These are phyloP conservation scores for Brassica rapa DNA, from an alignment of 345 rosid species.

Conservation along the genomic window DNA sequence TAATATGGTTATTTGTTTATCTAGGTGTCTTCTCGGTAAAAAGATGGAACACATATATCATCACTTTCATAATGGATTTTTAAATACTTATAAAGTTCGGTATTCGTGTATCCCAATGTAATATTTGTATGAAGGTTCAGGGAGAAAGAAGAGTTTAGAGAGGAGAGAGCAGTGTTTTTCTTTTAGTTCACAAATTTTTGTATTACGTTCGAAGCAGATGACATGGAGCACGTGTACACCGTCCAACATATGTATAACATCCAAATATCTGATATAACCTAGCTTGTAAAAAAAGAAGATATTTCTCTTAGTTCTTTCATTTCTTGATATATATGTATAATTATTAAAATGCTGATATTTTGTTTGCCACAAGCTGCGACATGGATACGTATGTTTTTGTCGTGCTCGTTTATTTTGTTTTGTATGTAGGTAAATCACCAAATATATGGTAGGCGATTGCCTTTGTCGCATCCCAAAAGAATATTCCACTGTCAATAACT, in stretches of 20 bases:
- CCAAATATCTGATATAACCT: not conserved
- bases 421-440: conserved; percentile 22
- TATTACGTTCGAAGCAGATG: not conserved
- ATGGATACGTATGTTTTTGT: conserved; percentile 14
- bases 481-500: conserved; percentile 2
- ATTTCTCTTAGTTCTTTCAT: not conserved
- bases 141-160: not conserved
- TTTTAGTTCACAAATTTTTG: not conserved
- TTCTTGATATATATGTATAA: not conserved
- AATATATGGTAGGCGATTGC: conserved; percentile 6
- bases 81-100: not conserved
- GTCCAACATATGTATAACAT: not conserved
- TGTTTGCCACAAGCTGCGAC: not conserved
- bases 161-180: not conserved
- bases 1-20: too few species aligned
- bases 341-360: not conserved
- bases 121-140: not conserved
- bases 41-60: not conserved
- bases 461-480: conserved; percentile 18
- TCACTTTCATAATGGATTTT: not conserved
- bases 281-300: not conserved
- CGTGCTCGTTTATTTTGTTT: not conserved
- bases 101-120: not conserved
- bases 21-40: too few species aligned
- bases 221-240: not conserved